Evolutionary conservation across 1,284 basidiomycete species (phyloP), one percentile per base, ranked within the genome.

Genomic region (Ceratobasidium papillatum): DNA sequence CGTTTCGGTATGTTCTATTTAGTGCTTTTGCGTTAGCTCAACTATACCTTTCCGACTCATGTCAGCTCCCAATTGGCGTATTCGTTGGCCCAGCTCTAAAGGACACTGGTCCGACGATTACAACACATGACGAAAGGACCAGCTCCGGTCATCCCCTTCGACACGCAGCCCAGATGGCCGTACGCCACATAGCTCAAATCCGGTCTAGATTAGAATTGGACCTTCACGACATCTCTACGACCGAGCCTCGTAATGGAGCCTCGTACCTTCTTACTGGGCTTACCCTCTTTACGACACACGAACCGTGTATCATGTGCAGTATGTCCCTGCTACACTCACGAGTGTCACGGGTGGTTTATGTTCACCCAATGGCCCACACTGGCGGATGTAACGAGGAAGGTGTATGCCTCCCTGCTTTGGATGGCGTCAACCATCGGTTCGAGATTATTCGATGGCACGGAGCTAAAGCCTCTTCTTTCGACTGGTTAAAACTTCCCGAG

Each of bases 281-380:
- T 32, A 89, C 90, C 1, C 84, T 98, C 27, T 98, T 98, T 84
- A 88, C 90, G 64, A 94, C 94, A 1, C 96, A 98, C 81, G 96
- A 98, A 79, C 96, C 96, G 1, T 98, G 96, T 79, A 87, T 98
- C 74, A 95, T 98, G 93, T 98, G 96, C 81, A 89, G 90, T 77
- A 98, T 98, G 96, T 94, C 95, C 1, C 83, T 98, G 22, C 83
- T 96, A 8, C 96, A 98, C 82, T 95, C 93, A 1, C 88, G 96
- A 25, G 94, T 97, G 68, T 90, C 92, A 78, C 91, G 95, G 77
- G 87, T 97, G 3, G 83, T 94, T 76, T 96, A 91, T 80, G 80
- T 96, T 27, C 80, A 88, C 43, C 88, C 92, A 0, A 92, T 91
- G 91, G 79, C 85, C 38, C 81, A 86, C 75, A 92, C 91, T 0